These are phyloP conservation scores for Raphanus sativus DNA, from an alignment of 345 rosid species.

Conservation along the genomic window DNA sequence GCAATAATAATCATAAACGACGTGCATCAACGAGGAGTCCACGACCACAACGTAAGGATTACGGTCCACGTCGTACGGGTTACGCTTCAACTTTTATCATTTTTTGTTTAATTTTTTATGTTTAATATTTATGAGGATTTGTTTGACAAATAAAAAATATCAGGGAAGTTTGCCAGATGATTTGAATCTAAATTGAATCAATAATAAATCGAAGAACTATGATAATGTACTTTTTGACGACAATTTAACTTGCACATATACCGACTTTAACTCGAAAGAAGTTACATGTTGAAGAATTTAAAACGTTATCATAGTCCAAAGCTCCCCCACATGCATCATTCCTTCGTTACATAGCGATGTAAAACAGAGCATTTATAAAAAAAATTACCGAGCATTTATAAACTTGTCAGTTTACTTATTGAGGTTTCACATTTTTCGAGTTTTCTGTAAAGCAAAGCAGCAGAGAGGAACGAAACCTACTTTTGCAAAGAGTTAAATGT, in stretches of 20 bases:
- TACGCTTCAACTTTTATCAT: slow-evolving; percentile 5
- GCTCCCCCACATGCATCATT: slow-evolving; percentile 24
- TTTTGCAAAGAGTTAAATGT: too few species aligned
- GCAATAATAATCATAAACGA: slow-evolving; percentile 33
- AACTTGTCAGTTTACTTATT: slow-evolving; percentile 5
- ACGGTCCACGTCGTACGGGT: slow-evolving; percentile 28
- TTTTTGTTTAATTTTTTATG: background rate
- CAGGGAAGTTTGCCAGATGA: background rate
- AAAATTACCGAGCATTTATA: slow-evolving; percentile 17
- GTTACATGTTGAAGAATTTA: background rate
- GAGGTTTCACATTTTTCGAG: too few species aligned
- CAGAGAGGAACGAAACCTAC: too few species aligned
- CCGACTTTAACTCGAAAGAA: slow-evolving; percentile 14
- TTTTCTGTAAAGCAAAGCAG: too few species aligned
- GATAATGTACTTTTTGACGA: background rate
- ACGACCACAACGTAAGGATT: slow-evolving; percentile 29
- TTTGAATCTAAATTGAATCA: slow-evolving; percentile 2
- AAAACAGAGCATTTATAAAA: background rate
- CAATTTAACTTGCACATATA: slow-evolving; percentile 3
- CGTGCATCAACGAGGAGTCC: slow-evolving; percentile 39
- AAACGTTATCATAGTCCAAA: background rate
- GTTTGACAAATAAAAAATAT: background rate
- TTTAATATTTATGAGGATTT: background rate
- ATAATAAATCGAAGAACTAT: background rate
- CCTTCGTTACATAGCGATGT: background rate